Conservation (phyloP, 257 asterid genomes). For the Misopates orontium region DNA sequence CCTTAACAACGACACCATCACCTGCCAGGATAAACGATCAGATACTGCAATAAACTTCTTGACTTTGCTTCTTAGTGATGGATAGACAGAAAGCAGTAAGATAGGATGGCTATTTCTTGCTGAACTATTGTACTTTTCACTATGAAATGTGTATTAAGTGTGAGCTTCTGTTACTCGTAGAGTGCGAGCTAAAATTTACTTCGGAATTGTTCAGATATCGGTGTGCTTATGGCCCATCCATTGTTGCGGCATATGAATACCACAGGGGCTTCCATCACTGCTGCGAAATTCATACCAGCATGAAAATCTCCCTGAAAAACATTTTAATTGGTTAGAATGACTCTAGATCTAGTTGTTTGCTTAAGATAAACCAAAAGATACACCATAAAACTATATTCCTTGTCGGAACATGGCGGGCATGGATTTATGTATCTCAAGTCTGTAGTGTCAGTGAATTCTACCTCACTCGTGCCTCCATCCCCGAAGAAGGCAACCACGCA, state of each 20-base stretch:
- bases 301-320: conserved; percentile 86
- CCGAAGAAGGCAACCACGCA: conserved; percentile 76
- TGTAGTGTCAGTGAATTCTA: conserved; percentile 21
- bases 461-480: conserved; percentile 94
- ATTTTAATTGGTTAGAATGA: conserved; percentile 8
- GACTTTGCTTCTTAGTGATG: too few relatives aligned
- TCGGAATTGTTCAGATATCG: conserved; percentile 67
- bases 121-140: too few relatives aligned
- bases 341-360: neutral
- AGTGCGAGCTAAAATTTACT: conserved; percentile 34
- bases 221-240: conserved; percentile 98
- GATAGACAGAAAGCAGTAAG: too few relatives aligned
- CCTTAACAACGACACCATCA: conserved; percentile 83
- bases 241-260: conserved; percentile 84
- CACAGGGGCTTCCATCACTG: conserved; percentile 81
- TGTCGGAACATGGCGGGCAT: too few relatives aligned
- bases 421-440: too few relatives aligned
- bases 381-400: too few relatives aligned
- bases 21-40: conserved; percentile 40
- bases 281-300: conserved; percentile 88
- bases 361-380: neutral
- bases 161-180: too few relatives aligned
- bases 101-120: too few relatives aligned
- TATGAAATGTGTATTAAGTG: too few relatives aligned
- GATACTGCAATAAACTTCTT: too few relatives aligned